Conservation (phyloP, 2,329 filamentous ascomycete species). For the Trichoderma breve region DNA sequence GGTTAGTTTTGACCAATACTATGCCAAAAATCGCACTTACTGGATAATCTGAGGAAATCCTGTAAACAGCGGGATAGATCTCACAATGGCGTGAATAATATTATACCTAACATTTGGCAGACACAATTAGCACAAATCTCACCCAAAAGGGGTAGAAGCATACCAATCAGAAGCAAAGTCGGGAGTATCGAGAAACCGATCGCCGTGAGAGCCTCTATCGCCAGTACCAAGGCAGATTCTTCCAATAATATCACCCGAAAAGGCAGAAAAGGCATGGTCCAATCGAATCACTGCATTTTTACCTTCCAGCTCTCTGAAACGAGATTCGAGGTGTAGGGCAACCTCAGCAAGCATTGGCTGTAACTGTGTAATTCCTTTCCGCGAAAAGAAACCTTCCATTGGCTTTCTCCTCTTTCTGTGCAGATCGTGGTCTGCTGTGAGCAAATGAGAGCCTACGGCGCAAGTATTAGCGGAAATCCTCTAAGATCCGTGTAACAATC, state of each 20-base stretch:
- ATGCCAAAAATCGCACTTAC: background rate
- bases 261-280: background rate
- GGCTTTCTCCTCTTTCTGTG: conserved; percentile 3
- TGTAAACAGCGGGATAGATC: background rate
- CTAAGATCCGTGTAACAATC: fast-evolving
- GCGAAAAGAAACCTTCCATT: background rate
- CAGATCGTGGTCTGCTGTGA: background rate
- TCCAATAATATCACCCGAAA: background rate
- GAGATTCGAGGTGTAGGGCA: background rate
- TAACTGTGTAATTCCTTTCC: background rate
- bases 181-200: background rate
- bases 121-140: background rate
- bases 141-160: background rate
- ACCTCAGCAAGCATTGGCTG: background rate
- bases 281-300: background rate
- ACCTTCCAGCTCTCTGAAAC: background rate
- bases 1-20: background rate
- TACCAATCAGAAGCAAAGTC: background rate
- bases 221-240: background rate
- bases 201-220: background rate
- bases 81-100: background rate
- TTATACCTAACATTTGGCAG: background rate
- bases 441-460: background rate
- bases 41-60: background rate
- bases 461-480: background rate